Percentiles rank a stretch among this genome's conserved stretches.
Evolutionary conservation across 192 early-diverging fungal species (phyloP).

Genomic region (Backusella parvicylindrica): DNA sequence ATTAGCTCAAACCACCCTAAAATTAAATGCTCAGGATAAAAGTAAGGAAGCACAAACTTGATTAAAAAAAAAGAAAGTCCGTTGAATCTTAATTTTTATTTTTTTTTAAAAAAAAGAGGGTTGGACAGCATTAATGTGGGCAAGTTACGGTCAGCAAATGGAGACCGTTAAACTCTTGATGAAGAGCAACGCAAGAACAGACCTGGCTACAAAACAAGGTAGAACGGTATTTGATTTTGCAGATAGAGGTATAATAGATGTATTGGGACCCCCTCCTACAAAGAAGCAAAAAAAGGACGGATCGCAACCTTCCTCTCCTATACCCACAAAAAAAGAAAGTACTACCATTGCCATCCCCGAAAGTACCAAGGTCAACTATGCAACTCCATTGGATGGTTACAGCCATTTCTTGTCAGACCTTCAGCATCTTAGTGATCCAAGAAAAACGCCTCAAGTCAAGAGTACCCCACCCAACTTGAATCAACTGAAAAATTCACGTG

Average conservation of each 20-base stretch:
- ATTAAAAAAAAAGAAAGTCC: background rate
- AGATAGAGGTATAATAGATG: slow-evolving; percentile 14
- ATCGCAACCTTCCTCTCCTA: background rate
- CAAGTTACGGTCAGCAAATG: slow-evolving; percentile 70
- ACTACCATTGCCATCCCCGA: background rate
- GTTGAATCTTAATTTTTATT: slow-evolving; percentile 1
- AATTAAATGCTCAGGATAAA: slow-evolving; percentile 67
- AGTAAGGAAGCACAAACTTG: slow-evolving; percentile 20
- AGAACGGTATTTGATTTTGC: slow-evolving; percentile 71
- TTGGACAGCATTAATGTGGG: slow-evolving; percentile 93
- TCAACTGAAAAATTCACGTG: background rate
- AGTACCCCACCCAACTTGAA: slow-evolving; percentile 12
- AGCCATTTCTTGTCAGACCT: slow-evolving; percentile 8
- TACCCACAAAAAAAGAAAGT: slow-evolving; percentile 3
- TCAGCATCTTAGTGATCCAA: slow-evolving; percentile 13
- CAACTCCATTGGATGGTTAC: slow-evolving; percentile 18
- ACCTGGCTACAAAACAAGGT: slow-evolving; percentile 63
- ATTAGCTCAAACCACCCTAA: slow-evolving; percentile 62
- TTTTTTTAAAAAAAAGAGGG: slow-evolving; percentile 44
- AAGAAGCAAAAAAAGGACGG: background rate
- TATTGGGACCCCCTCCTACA: slow-evolving; percentile 6
- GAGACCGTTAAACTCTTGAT: slow-evolving; percentile 71
- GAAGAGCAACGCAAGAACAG: slow-evolving; percentile 64
- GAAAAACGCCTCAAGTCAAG: slow-evolving; percentile 40
- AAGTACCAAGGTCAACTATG: slow-evolving; percentile 1